These are phyloP conservation scores for Kuraishia floccosa DNA, from an alignment of 805 yeast genomes.

Conservation along the genomic window DNA sequence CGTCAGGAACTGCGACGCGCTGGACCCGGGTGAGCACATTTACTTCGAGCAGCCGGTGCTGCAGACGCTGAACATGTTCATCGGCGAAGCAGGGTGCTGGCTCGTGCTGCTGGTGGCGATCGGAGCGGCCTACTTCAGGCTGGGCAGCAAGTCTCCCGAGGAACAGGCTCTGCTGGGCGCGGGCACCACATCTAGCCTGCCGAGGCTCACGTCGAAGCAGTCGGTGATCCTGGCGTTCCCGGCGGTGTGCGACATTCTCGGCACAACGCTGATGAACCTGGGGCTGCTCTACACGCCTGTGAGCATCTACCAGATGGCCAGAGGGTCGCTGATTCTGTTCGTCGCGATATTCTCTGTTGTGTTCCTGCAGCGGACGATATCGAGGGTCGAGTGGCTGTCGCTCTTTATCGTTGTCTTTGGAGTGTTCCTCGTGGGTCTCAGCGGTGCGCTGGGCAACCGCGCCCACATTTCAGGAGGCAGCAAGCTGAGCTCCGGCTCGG, in stretches of 20 bases:
- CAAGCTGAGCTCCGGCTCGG: slow-evolving; percentile 9
- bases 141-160: not conserved
- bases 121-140: not conserved
- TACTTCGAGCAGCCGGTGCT: slow-evolving; percentile 68
- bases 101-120: slow-evolving; percentile 12
- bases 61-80: slow-evolving; percentile 73
- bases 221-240: slow-evolving; percentile 41
- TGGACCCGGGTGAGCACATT: slow-evolving; percentile 27
- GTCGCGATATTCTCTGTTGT: slow-evolving; percentile 63
- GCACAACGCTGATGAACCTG: slow-evolving; percentile 67
- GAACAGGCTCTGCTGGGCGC: not conserved
- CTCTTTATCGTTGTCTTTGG: slow-evolving; percentile 57
- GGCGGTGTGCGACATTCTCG: slow-evolving; percentile 58
- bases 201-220: slow-evolving; percentile 9
- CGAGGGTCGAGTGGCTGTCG: slow-evolving; percentile 58
- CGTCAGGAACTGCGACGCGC: slow-evolving; percentile 40
- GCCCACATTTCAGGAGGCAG: slow-evolving; percentile 4
- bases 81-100: slow-evolving; percentile 49
- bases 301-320: slow-evolving; percentile 75
- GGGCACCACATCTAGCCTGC: slow-evolving; percentile 1
- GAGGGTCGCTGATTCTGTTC: slow-evolving; percentile 67
- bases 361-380: slow-evolving; percentile 43
- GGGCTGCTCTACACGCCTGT: slow-evolving; percentile 70
- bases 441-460: slow-evolving; percentile 34
- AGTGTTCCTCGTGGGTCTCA: slow-evolving; percentile 60